Evolutionary conservation across 768 basidiomycete genomes (phyloP).

Genomic region (Suillus alpinus): DNA sequence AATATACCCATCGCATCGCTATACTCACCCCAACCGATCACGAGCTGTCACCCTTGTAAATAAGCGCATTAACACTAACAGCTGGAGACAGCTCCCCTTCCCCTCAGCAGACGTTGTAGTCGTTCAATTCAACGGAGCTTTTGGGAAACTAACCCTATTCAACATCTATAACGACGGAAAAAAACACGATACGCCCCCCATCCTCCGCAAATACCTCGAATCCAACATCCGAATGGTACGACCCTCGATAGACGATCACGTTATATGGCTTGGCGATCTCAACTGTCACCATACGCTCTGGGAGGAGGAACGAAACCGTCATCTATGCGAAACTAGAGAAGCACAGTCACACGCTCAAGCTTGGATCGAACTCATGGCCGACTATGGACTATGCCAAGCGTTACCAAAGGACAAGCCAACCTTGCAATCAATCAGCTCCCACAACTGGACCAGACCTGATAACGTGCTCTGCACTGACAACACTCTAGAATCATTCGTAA

Average conservation of each 20-base stretch:
- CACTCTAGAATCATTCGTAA: slow-evolving; percentile 11
- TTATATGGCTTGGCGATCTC: slow-evolving; percentile 27
- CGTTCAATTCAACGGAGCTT: slow-evolving; percentile 7
- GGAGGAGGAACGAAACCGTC: slow-evolving; percentile 20
- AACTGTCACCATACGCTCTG: slow-evolving; percentile 33
- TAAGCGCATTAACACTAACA: slow-evolving; percentile 11
- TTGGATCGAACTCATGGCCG: slow-evolving; percentile 17
- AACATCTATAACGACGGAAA: slow-evolving; percentile 14
- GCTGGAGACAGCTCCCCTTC: slow-evolving; percentile 23
- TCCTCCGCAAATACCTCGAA: not conserved
- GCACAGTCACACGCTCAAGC: slow-evolving; percentile 4
- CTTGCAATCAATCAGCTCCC: slow-evolving; percentile 12
- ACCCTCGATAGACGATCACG: slow-evolving; percentile 7
- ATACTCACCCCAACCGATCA: not conserved
- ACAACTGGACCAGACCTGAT: slow-evolving; percentile 33
- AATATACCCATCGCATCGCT: not conserved
- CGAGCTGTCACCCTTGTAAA: slow-evolving; percentile 20
- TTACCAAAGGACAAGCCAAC: slow-evolving; percentile 29
- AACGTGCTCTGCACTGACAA: slow-evolving; percentile 30
- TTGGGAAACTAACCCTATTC: slow-evolving; percentile 9
- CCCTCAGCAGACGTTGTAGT: slow-evolving; percentile 19
- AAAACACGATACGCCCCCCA: not conserved
- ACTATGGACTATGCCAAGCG: slow-evolving; percentile 24
- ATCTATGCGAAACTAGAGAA: slow-evolving; percentile 18
- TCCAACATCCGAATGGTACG: not conserved